These are phyloP conservation scores for Cyberlindnera euphorbiiphila DNA, from an alignment of 805 yeast species.

Conservation along the genomic window DNA sequence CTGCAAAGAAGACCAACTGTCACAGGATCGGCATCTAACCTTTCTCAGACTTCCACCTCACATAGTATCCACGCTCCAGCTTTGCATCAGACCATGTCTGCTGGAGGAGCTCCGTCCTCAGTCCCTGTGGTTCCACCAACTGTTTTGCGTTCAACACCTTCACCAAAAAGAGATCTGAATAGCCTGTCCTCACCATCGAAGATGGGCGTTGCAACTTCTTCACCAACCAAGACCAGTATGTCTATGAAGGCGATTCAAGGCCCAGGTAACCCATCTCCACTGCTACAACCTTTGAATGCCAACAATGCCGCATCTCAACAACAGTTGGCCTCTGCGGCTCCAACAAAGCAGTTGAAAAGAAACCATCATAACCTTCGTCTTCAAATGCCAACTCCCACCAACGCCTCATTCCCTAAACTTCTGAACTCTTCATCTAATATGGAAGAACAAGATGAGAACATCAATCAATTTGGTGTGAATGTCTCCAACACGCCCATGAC, in stretches of 20 bases:
- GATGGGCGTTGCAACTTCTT: slow-evolving; percentile 24
- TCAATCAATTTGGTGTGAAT: slow-evolving; percentile 68
- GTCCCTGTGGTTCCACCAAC: slow-evolving; percentile 17
- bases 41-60: slow-evolving; percentile 13
- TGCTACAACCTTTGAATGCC: slow-evolving; percentile 34
- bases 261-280: slow-evolving; percentile 25
- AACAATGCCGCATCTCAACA: slow-evolving; percentile 17
- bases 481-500: slow-evolving; percentile 51
- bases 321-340: background rate
- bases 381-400: slow-evolving; percentile 73
- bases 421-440: slow-evolving; percentile 34
- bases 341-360: slow-evolving; percentile 16
- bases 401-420: slow-evolving; percentile 28
- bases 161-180: slow-evolving; percentile 38
- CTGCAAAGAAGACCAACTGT: slow-evolving; percentile 25
- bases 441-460: slow-evolving; percentile 36
- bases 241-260: slow-evolving; percentile 34
- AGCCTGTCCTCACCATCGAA: slow-evolving; percentile 29
- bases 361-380: slow-evolving; percentile 56
- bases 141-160: slow-evolving; percentile 38
- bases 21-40: slow-evolving; percentile 5
- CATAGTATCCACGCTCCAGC: no score
- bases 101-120: no score
- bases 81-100: no score
- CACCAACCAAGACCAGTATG: slow-evolving; percentile 37